Conservation (phyloP, 805 yeast species). For the Kodamaea fukazawae region DNA sequence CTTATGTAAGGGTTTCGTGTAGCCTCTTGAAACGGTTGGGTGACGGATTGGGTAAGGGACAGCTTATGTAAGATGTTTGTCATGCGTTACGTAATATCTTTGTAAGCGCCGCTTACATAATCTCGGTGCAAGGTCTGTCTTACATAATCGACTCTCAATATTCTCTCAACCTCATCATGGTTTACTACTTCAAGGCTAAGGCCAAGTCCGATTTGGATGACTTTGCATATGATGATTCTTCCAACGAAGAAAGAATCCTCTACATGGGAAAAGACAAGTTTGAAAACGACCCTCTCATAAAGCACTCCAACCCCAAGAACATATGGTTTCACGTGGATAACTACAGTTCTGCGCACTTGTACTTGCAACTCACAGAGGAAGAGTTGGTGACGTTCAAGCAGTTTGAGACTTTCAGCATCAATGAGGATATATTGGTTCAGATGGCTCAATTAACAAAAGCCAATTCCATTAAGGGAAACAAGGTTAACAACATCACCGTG, state of each 20-base stretch:
- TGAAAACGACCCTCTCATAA: conserved; percentile 56
- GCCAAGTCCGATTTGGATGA: conserved; percentile 15
- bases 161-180: conserved; percentile 21
- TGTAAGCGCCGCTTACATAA: no score
- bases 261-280: conserved; percentile 75
- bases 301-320: conserved; percentile 62
- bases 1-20: no score
- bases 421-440: conserved; percentile 48
- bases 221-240: conserved; percentile 20
- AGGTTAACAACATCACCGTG: conserved; percentile 61
- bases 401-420: conserved; percentile 39
- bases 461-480: conserved; percentile 73
- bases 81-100: no score
- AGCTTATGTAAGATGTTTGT: no score
- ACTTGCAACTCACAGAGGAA: conserved; percentile 51
- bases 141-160: neutral
- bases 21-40: no score
- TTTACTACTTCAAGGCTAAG: conserved; percentile 27
- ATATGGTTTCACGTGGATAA: conserved; percentile 83
- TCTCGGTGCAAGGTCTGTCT: no score
- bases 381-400: conserved; percentile 40
- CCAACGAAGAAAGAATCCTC: conserved; percentile 31
- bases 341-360: conserved; percentile 74
- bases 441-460: conserved; percentile 71
- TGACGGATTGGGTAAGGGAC: no score